These are phyloP conservation scores for Clarkia xantiana DNA, from an alignment of 345 rosid species.

Conservation along the genomic window DNA sequence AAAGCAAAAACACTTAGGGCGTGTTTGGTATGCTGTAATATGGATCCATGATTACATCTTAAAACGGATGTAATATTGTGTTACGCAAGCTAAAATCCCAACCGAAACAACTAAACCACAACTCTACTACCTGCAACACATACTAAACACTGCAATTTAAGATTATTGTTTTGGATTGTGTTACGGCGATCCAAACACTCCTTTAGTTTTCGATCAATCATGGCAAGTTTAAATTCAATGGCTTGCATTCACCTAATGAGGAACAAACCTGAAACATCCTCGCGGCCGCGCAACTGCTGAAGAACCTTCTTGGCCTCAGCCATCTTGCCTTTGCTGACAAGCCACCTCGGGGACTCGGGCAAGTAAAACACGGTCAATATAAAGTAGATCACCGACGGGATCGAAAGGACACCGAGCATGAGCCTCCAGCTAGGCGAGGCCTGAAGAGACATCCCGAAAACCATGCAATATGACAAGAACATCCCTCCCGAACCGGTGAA, in stretches of 20 bases:
- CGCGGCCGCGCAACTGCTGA: conserved; percentile 24
- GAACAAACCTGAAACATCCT: conserved; percentile 28
- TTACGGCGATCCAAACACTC: no score
- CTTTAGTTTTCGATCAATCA: no score
- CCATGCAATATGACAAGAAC: conserved; percentile 29
- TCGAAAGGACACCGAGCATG: conserved; percentile 33
- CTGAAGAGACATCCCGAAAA: conserved; percentile 26
- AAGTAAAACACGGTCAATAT: conserved; percentile 18
- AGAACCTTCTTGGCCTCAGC: conserved; percentile 20
- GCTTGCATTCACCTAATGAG: background rate
- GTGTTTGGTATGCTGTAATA: no score
- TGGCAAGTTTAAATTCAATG: no score
- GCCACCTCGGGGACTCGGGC: conserved; percentile 41
- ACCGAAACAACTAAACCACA: no score
- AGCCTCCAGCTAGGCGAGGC: conserved; percentile 31
- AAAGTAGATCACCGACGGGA: conserved; percentile 21
- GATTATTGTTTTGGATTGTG: no score
- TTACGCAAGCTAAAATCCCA: no score
- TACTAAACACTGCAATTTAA: no score
- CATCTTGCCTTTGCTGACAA: conserved; percentile 31
- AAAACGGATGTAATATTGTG: no score
- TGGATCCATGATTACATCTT: no score
- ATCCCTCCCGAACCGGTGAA: conserved; percentile 31
- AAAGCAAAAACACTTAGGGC: no score
- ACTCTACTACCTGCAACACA: no score